Evolutionary conservation across 169 alveolate genomes (phyloP), one percentile per base, ranked within the genome.

Genomic region (Neospora caninum): DNA sequence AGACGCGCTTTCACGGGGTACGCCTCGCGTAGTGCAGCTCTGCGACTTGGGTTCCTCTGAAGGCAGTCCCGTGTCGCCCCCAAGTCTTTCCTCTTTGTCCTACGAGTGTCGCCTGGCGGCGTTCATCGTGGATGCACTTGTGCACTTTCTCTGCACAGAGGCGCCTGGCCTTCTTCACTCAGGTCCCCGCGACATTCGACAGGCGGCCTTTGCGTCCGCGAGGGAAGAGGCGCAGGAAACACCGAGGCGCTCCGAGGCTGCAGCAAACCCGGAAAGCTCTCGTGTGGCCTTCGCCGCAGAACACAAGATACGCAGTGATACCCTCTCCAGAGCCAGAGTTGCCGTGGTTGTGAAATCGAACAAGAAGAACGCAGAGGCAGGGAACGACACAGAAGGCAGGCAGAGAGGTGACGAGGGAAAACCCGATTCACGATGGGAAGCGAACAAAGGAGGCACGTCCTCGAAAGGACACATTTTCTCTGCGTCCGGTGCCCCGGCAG

Each of bases 51-150:
- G 4, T 13, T 13, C 42, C 82, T 69, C 38, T 6, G 6, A 9
- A 6, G n/a, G 34, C 82, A 9, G 82, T 7, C 34, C 42, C 38
- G 82, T 20, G 16, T n/a, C 86, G 0, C 89, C 67, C 0, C 69
- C 13, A 13, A 82, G 2, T 0, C 20, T 82, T 36, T 82, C 89
- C 22, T 82, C 89, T 7, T 38, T 67, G 38, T 82, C 89, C 69
- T 42, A 82, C 41, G 89, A 82, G 64, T 82, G 53, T 31, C 89
- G 89, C 31, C 89, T 82, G 64, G 89, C 89, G 25, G 89, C 89
- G 20, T 82, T 82, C 89, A 25, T 82, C 38, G 89, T 82, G 22
- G 89, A 82, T 20, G 89, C 67, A 36, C 67, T 82, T 38, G 64
- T 42, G 1, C 39, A 29, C 86, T 78, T 78, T n/a, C 49, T 78